Conservation (phyloP, 257 asterid species). For the Ehretia macrophylla region DNA sequence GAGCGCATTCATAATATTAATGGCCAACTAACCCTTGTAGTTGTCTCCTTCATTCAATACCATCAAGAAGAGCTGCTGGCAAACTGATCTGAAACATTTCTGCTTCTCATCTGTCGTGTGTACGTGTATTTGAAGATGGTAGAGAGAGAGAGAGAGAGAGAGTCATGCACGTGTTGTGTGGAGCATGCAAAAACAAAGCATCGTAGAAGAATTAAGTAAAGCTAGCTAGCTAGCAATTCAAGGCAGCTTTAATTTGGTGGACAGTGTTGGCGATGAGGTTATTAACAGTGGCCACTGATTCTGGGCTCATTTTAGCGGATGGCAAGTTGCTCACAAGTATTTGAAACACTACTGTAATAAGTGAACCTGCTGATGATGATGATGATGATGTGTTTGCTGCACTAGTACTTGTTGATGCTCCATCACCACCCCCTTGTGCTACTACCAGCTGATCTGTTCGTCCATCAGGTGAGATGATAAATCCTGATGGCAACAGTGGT, state of each 20-base stretch:
- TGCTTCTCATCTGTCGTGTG: background rate
- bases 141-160: background rate
- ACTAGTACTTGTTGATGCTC: constrained; percentile 64
- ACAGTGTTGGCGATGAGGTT: constrained; percentile 71
- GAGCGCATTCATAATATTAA: constrained; percentile 45
- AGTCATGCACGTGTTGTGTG: too few species aligned
- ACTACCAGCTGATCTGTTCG: constrained; percentile 16
- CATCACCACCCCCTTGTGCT: constrained; percentile 5
- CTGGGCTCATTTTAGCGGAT: constrained; percentile 75
- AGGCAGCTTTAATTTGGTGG: constrained; percentile 85
- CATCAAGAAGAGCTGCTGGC: background rate
- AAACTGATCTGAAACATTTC: background rate
- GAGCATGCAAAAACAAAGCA: too few species aligned
- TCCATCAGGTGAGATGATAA: constrained; percentile 78
- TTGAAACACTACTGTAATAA: constrained; percentile 74
- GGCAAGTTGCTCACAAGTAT: constrained; percentile 76
- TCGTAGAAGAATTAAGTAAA: too few species aligned
- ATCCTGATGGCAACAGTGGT: constrained; percentile 78
- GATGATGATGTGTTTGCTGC: constrained; percentile 9
- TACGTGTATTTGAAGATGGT: background rate
- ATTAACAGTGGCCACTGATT: constrained; percentile 78
- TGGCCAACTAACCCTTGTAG: constrained; percentile 45
- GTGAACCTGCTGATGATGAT: constrained; percentile 44
- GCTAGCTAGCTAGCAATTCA: constrained; percentile 61
- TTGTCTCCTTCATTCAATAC: constrained; percentile 29